These are phyloP conservation scores for Penicillium silybi DNA, from an alignment of 495 filamentous ascomycete species.

Conservation along the genomic window DNA sequence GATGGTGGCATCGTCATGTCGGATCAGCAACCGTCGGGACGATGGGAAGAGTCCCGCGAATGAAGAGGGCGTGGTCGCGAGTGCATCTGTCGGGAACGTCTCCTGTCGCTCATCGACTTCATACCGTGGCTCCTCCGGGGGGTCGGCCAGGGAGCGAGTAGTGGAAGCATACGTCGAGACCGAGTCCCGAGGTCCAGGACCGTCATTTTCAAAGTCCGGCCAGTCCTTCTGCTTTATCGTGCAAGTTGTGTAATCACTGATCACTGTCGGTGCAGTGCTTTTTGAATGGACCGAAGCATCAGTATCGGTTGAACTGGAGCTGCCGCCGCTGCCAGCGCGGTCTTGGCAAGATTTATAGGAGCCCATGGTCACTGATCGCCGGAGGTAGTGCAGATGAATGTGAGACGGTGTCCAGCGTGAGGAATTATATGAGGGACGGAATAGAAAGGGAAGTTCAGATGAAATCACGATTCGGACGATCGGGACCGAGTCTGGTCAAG, in stretches of 20 bases:
- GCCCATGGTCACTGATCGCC: slow-evolving; percentile 23
- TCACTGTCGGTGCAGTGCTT: slow-evolving; percentile 65
- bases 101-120: slow-evolving; percentile 63
- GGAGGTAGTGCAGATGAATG: background rate
- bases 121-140: slow-evolving; percentile 51
- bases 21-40: slow-evolving; percentile 70
- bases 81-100: slow-evolving; percentile 55
- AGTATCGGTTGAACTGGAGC: slow-evolving; percentile 58
- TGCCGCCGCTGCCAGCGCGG: slow-evolving; percentile 32
- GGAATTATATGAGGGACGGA: background rate
- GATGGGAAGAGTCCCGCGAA: slow-evolving; percentile 90
- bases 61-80: slow-evolving; percentile 73
- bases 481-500: background rate
- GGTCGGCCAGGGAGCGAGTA: slow-evolving; percentile 56
- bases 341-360: slow-evolving; percentile 33
- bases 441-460: background rate
- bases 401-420: background rate
- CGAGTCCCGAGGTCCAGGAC: slow-evolving; percentile 60
- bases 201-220: slow-evolving; percentile 10
- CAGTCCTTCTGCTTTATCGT: slow-evolving; percentile 13
- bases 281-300: slow-evolving; percentile 60
- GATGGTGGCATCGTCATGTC: slow-evolving; percentile 84
- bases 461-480: slow-evolving; percentile 4
- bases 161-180: slow-evolving; percentile 80
- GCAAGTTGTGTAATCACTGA: slow-evolving; percentile 53